Percentiles rank a stretch among this genome's conserved stretches.
These are phyloP conservation scores for Knoxdaviesia capensis DNA, from an alignment of 2,329 filamentous ascomycete species.

Conservation along the genomic window DNA sequence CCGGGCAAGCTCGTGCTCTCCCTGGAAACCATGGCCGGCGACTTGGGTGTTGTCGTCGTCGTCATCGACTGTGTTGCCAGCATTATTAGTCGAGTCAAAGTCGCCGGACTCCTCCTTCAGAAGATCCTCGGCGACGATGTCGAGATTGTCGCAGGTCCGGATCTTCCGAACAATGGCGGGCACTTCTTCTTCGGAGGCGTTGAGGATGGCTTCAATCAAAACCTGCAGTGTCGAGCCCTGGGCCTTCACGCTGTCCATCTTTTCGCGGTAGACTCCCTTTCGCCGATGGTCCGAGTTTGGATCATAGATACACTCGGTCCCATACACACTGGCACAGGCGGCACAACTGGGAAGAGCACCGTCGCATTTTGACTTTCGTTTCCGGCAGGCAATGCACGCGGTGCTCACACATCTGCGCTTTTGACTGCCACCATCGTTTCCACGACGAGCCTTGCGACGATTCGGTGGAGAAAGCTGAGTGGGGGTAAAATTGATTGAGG, in stretches of 20 bases:
- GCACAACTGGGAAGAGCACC: conserved; percentile 81
- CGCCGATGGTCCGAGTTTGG: conserved; percentile 89
- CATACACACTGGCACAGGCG: conserved; percentile 88
- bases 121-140: conserved; percentile 32
- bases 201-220: conserved; percentile 81
- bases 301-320: conserved; percentile 81
- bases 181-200: conserved; percentile 75
- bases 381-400: conserved; percentile 64
- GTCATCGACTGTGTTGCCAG: conserved; percentile 6
- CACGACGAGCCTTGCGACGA: too few relatives aligned
- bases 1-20: conserved; percentile 63
- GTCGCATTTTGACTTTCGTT: conserved; percentile 76
- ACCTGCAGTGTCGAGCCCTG: conserved; percentile 75
- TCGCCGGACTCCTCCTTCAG: conserved; percentile 17
- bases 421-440: conserved; percentile 10
- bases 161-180: conserved; percentile 67
- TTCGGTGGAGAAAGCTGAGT: too few relatives aligned
- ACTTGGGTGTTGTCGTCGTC: conserved; percentile 20
- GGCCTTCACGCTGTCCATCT: conserved; percentile 73
- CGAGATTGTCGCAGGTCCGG: conserved; percentile 58
- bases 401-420: conserved; percentile 68
- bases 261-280: conserved; percentile 93
- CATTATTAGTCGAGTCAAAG: too few relatives aligned
- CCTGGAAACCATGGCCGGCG: conserved; percentile 14
- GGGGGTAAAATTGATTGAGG: too few relatives aligned